Evolutionary conservation across 305 asterid species (phyloP), one percentile per base, ranked within the genome.

Genomic region (Fraxinus latifolia): DNA sequence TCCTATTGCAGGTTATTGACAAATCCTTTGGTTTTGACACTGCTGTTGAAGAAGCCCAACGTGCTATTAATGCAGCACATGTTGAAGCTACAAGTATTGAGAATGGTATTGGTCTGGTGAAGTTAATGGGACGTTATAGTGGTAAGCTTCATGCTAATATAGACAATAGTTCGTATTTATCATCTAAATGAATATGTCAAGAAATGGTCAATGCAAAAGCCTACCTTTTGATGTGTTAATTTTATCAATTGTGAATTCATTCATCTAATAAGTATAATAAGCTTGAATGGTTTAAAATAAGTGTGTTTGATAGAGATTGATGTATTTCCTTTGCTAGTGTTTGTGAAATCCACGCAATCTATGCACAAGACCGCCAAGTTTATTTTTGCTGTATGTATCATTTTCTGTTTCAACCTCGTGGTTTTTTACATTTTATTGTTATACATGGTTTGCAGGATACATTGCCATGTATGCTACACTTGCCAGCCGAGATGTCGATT

Each of bases 31-130:
- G 98, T 33, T 94, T 94, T 77, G 98, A 93, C 80, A 88, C 98
- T 17, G 96, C 97, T 53, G 98, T 93, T 37, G 98, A 94, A 88
- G 98, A 94, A 85, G 98, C 98, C 1, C 92, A 94, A 82, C 97
- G 98, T 78, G 98, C 98, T 79, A 94, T 94, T 68, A 93, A 80
- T 79, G 97, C 97, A 25, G 98, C 98, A 29, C 98, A 94, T 71
- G 97, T 94, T 65, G 98, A 94, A 87, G 96, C 98, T 21, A 89
- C 93, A 7, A 94, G 98, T 76, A 19, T 84, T 3, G 97, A 94
- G 82, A 94, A 94, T 82, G 92, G 98, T 79, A 91, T 94, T 78
- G 98, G 98, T 50, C 89, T 94, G 5, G 97, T 94, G 36, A 94
- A 93, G 87, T 79, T 94, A 76, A 94, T 94, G 96, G 98, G 98